Evolutionary conservation across 257 asterid species (phyloP).

Genomic region (Catharanthus roseus): DNA sequence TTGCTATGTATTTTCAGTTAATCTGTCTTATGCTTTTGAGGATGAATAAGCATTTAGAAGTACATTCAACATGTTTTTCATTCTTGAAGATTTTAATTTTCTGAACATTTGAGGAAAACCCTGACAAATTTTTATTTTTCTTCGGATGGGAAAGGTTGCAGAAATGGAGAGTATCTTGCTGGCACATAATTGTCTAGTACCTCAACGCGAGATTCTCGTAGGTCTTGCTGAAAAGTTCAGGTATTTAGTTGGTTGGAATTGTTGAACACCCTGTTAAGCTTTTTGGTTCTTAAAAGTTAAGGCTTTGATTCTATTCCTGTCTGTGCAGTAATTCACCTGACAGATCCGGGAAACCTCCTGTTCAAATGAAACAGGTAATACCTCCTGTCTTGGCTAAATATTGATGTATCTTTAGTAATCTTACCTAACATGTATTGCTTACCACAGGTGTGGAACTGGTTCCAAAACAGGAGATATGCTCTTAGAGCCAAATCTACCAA

Average conservation of each 20-base stretch:
- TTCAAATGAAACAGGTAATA: constrained; percentile 74
- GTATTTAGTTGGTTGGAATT: constrained; percentile 25
- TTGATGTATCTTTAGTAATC: background rate
- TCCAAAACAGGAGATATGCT: constrained; percentile 81
- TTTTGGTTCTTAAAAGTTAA: background rate
- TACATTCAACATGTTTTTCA: background rate
- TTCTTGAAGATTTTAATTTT: constrained; percentile 45
- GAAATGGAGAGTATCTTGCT: constrained; percentile 87
- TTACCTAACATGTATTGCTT: constrained; percentile 1
- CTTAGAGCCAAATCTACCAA: constrained; percentile 63
- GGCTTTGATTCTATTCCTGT: no score
- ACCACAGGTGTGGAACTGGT: constrained; percentile 43
- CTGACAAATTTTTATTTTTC: background rate
- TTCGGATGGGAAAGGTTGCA: constrained; percentile 46
- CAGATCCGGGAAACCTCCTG: constrained; percentile 69
- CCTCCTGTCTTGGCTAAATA: background rate
- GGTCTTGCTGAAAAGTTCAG: constrained; percentile 86
- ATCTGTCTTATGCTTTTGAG: background rate
- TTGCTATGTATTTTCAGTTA: background rate
- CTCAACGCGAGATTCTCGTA: constrained; percentile 70
- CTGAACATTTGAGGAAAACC: constrained; percentile 16
- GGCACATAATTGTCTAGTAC: constrained; percentile 66
- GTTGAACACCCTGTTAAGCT: background rate
- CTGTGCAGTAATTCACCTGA: constrained; percentile 56
- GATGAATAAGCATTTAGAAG: background rate